Percentiles rank a stretch among this genome's conserved stretches.
Conservation (phyloP, 2,329 filamentous ascomycete genomes). For the Penicillium sp. region DNA sequence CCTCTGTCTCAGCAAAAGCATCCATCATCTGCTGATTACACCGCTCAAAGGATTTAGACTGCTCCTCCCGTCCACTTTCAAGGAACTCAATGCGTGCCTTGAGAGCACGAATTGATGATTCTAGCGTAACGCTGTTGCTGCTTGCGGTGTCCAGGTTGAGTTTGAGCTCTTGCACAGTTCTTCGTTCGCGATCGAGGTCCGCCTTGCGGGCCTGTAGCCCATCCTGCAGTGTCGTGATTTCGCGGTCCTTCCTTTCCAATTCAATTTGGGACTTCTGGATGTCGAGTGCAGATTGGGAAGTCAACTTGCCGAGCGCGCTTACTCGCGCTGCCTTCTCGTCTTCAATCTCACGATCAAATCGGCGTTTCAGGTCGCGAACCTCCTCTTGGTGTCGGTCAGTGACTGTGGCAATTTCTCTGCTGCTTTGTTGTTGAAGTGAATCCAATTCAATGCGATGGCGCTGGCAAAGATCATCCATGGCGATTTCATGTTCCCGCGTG, state of each 20-base stretch:
- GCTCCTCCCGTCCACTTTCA: slow-evolving; percentile 83
- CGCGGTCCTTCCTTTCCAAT: slow-evolving; percentile 53
- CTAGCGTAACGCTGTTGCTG: slow-evolving; percentile 63
- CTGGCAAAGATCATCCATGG: slow-evolving; percentile 51
- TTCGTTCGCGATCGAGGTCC: slow-evolving; percentile 61
- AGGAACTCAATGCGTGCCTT: slow-evolving; percentile 83
- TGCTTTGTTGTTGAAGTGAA: slow-evolving; percentile 39
- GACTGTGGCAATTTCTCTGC: slow-evolving; percentile 57
- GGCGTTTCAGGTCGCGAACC: slow-evolving; percentile 61
- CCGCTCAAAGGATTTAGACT: slow-evolving; percentile 78
- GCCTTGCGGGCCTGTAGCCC: slow-evolving; percentile 42
- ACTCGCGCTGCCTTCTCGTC: slow-evolving; percentile 51
- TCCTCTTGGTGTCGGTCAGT: slow-evolving; percentile 65
- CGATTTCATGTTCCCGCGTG: slow-evolving; percentile 50
- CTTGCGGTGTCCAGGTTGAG: slow-evolving; percentile 59
- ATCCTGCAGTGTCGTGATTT: slow-evolving; percentile 45
- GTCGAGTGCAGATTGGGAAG: slow-evolving; percentile 33
- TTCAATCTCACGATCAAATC: slow-evolving; percentile 64
- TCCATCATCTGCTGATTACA: slow-evolving; percentile 80
- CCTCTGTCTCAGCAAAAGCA: slow-evolving; percentile 66
- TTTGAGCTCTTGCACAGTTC: slow-evolving; percentile 57
- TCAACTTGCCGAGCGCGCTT: slow-evolving; percentile 39
- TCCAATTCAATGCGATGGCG: slow-evolving; percentile 50
- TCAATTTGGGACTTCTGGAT: slow-evolving; percentile 43
- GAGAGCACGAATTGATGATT: slow-evolving; percentile 71